Evolutionary conservation across 2,329 filamentous ascomycete genomes (phyloP).

Genomic region (Thelonectria rubi): DNA sequence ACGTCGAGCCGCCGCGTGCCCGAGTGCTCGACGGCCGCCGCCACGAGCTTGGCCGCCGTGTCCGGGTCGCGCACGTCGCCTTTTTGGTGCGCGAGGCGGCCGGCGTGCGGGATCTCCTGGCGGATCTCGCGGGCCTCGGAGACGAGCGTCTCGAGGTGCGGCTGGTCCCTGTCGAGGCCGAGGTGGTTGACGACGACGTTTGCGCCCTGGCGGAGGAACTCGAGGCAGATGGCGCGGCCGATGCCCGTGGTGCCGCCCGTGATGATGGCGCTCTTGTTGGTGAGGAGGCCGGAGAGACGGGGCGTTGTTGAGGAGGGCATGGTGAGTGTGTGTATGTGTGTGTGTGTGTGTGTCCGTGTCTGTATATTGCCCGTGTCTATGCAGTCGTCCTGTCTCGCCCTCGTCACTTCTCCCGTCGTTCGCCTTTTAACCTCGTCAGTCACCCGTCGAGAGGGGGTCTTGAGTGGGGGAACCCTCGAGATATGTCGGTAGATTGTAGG

Average conservation of each 20-base stretch:
- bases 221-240: constrained; percentile 83
- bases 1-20: constrained; percentile 73
- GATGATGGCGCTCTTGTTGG: constrained; percentile 82
- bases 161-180: constrained; percentile 61
- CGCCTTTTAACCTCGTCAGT: constrained; percentile 2
- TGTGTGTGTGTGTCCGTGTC: background rate
- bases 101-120: constrained; percentile 53
- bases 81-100: constrained; percentile 71
- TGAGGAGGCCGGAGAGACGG: constrained; percentile 62
- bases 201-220: constrained; percentile 80
- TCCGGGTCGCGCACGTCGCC: constrained; percentile 82
- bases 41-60: constrained; percentile 75
- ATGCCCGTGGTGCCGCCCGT: constrained; percentile 90
- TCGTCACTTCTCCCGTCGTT: background rate
- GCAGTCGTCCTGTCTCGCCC: background rate
- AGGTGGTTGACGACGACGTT: constrained; percentile 84
- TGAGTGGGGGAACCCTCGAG: constrained; percentile 7
- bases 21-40: constrained; percentile 66
- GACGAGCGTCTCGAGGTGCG: constrained; percentile 63
- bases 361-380: background rate
- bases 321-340: background rate
- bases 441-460: constrained; percentile 6
- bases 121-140: constrained; percentile 60
- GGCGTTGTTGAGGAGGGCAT: constrained; percentile 7
- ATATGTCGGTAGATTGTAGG: constrained; percentile 26